Base-by-base conservation (phyloP, 495 filamentous ascomycete genomes). In the Penicillium canariense region DNA sequence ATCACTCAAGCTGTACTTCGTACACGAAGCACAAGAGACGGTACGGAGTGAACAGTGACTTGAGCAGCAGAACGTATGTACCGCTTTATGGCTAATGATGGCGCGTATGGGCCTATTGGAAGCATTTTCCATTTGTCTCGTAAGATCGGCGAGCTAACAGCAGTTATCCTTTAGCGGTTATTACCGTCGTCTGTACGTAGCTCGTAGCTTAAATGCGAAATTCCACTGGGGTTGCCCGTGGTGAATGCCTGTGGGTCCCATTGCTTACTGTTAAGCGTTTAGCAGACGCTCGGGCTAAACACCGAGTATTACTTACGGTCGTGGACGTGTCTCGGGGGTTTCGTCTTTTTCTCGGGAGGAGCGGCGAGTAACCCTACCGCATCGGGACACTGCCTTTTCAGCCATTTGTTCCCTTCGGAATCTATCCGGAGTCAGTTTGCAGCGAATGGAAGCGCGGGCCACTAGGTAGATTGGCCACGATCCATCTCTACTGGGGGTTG, bases 301-400 rank as follows among this genome's bases (percentile, higher is more conserved):
- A 6, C 30, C 6, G 6, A 6, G 14, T 17, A 30, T n/a, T 30
- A 30, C 4, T 6, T 14, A 40, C 32, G 26, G 17, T 38, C 36
- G 15, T 15, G 30, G 25, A 8, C 5, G 45, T 61, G 49, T 53
- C 54, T 46, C 2, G 2, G 58, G 56, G 54, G 49, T 31, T 27
- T 12, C 10, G n/a, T 17, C 22, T n/a, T 15, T 15, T 5, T 28
- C 9, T 11, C 30, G 39, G 50, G 17, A 18, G 12, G 14, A 23
- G 26, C n/a, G 14, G 30, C 49, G 39, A 52, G 39, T 15, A 52
- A 45, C 50, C 28, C 31, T 52, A 18, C 50, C 27, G 50, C 39
- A 32, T 52, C 45, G 25, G 50, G 30, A 22, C 26, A 45, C n/a
- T n/a, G n/a, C n/a, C n/a, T n/a, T n/a, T n/a, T n/a, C n/a, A n/a